Conservation (phyloP, 108 stramenopile genomes). For the Heterococcus sp. region DNA sequence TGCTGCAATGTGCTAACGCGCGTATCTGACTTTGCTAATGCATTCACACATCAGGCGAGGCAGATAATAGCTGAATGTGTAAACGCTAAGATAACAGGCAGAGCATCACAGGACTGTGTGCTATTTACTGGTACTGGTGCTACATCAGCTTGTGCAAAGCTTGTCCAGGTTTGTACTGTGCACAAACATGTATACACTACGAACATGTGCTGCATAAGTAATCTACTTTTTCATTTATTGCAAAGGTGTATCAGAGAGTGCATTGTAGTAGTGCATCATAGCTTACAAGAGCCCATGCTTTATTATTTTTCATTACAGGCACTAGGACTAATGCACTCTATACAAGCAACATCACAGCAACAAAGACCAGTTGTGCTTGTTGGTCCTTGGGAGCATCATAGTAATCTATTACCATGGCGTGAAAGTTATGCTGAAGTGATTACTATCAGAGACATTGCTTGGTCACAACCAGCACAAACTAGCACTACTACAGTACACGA, state of each 20-base stretch:
- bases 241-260: too few relatives aligned
- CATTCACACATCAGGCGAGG: too few relatives aligned
- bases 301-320: background rate
- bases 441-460: slow-evolving; percentile 22
- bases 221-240: too few relatives aligned
- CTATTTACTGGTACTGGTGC: slow-evolving; percentile 92
- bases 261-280: too few relatives aligned
- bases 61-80: slow-evolving; percentile 51
- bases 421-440: slow-evolving; percentile 67
- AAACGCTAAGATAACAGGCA: slow-evolving; percentile 68
- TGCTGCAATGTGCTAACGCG: too few relatives aligned
- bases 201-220: too few relatives aligned
- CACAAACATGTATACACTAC: too few relatives aligned
- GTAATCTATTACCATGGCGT: slow-evolving; percentile 91
- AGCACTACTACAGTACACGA: too few relatives aligned
- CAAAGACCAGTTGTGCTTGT: slow-evolving; percentile 65
- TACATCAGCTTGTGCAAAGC: slow-evolving; percentile 75
- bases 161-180: slow-evolving; percentile 27
- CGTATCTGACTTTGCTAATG: too few relatives aligned
- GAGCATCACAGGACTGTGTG: slow-evolving; percentile 71
- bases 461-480: background rate
- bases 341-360: background rate
- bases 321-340: background rate
- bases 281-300: background rate
- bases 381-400: slow-evolving; percentile 94